These are phyloP conservation scores for Canavalia gladiata DNA, from an alignment of 306 rosid species.

Conservation along the genomic window DNA sequence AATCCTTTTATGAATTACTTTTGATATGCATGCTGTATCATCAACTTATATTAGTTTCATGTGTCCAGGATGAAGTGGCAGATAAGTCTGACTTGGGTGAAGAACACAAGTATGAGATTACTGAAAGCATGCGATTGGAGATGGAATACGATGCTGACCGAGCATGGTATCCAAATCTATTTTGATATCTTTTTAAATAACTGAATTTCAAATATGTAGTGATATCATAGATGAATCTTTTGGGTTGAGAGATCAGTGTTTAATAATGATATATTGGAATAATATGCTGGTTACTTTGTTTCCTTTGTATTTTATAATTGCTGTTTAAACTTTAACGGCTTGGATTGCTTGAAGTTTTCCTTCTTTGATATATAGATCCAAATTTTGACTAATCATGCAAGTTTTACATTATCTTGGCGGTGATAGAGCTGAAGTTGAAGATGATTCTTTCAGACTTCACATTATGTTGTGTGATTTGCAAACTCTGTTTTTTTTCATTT, in stretches of 20 bases:
- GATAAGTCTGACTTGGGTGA: conserved; percentile 61
- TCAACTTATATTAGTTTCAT: conserved; percentile 38
- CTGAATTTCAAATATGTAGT: conserved; percentile 2
- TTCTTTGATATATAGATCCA: conserved; percentile 10
- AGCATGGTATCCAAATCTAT: conserved; percentile 80
- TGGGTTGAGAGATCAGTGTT: conserved; percentile 16
- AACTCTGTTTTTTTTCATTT: background rate
- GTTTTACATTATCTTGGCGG: conserved; percentile 22
- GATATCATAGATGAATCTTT: conserved; percentile 22
- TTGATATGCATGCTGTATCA: conserved; percentile 21
- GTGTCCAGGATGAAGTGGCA: conserved; percentile 65
- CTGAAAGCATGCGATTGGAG: conserved; percentile 92
- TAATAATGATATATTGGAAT: conserved; percentile 21
- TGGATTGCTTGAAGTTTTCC: conserved; percentile 9
- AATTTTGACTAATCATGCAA: conserved; percentile 31
- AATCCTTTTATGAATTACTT: conserved; percentile 24
- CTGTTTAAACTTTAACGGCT: background rate
- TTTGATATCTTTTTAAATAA: conserved; percentile 11
- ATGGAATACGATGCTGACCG: conserved; percentile 96
- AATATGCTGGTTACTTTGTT: conserved; percentile 19
- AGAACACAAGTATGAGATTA: conserved; percentile 76
- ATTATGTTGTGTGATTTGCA: conserved; percentile 22
- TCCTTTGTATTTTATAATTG: background rate
- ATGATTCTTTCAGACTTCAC: conserved; percentile 2
- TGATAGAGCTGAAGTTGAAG: conserved; percentile 26